A percentile compares a stretch with the other conserved stretches of the same genome.
Conservation (phyloP, 2,329 filamentous ascomycete species). For the Cladophialophora exuberans region DNA sequence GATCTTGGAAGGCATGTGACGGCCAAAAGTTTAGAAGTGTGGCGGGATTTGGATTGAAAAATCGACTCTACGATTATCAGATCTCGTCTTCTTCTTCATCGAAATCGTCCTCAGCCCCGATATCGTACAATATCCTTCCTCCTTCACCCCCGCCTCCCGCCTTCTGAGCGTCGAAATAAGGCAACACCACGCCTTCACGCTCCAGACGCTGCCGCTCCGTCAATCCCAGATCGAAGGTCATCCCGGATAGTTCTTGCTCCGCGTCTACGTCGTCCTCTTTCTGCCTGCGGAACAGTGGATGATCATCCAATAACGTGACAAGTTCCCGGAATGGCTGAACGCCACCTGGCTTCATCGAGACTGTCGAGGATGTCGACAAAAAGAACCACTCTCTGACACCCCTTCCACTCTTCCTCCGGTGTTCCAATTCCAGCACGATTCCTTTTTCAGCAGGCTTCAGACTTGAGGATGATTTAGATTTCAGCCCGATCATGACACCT, state of each 20-base stretch:
- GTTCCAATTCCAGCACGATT: conserved; percentile 81
- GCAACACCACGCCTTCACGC: conserved; percentile 84
- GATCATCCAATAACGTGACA: conserved; percentile 71
- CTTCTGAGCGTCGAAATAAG: conserved; percentile 95
- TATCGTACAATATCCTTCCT: conserved; percentile 92
- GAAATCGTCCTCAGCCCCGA: conserved; percentile 95
- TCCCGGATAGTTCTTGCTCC: conserved; percentile 62
- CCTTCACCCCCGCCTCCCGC: conserved; percentile 78
- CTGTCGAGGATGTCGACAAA: conserved; percentile 43
- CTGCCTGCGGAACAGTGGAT: conserved; percentile 66
- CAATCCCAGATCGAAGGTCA: conserved; percentile 83
- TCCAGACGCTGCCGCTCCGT: conserved; percentile 90
- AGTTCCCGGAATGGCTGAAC: conserved; percentile 51
- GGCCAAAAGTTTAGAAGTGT: neutral
- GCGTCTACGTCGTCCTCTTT: conserved; percentile 42
- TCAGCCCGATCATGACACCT: conserved; percentile 73
- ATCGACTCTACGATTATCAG: conserved; percentile 42
- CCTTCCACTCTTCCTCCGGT: conserved; percentile 79
- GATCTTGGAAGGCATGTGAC: neutral
- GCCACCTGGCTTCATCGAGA: conserved; percentile 39
- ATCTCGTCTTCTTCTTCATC: conserved; percentile 96
- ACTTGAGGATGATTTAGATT: conserved; percentile 11
- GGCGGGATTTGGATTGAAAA: neutral
- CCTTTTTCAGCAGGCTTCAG: conserved; percentile 46
- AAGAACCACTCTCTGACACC: conserved; percentile 72